Evolutionary conservation across 352 stramenopile species (phyloP).

Genomic region (Phytophthora pluvialis): DNA sequence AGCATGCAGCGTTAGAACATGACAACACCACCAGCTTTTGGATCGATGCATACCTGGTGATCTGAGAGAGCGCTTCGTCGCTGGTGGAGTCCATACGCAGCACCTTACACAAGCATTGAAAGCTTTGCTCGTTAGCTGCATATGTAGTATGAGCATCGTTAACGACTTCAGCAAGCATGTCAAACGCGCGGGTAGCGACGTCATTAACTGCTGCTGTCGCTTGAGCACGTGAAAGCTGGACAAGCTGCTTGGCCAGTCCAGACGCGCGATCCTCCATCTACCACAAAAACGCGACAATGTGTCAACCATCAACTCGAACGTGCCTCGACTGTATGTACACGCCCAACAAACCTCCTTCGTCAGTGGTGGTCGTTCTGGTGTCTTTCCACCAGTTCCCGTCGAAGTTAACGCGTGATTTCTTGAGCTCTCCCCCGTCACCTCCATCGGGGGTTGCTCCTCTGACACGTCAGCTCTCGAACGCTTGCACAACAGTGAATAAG

Average conservation of each 20-base stretch:
- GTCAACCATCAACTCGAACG: background rate
- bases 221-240: conserved; percentile 44
- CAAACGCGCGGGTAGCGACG: conserved; percentile 34
- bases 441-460: background rate
- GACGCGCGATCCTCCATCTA: conserved; percentile 57
- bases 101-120: conserved; percentile 48
- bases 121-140: conserved; percentile 57
- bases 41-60: conserved; percentile 46
- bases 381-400: background rate
- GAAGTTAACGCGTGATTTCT: conserved; percentile 6
- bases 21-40: background rate
- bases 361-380: conserved; percentile 29
- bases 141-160: conserved; percentile 66
- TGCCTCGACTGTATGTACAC: background rate
- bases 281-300: conserved; percentile 7
- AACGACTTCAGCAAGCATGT: conserved; percentile 66
- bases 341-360: conserved; percentile 36
- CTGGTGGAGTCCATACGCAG: conserved; percentile 56
- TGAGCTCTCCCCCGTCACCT: conserved; percentile 5
- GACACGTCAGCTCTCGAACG: conserved; percentile 12
- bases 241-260: conserved; percentile 53
- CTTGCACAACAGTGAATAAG: conserved; percentile 13
- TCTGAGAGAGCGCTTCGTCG: conserved; percentile 67
- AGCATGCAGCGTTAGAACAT: background rate
- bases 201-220: conserved; percentile 35